These are phyloP conservation scores for Kodamaea arcana DNA, from an alignment of 1,139 yeast species.

Conservation along the genomic window DNA sequence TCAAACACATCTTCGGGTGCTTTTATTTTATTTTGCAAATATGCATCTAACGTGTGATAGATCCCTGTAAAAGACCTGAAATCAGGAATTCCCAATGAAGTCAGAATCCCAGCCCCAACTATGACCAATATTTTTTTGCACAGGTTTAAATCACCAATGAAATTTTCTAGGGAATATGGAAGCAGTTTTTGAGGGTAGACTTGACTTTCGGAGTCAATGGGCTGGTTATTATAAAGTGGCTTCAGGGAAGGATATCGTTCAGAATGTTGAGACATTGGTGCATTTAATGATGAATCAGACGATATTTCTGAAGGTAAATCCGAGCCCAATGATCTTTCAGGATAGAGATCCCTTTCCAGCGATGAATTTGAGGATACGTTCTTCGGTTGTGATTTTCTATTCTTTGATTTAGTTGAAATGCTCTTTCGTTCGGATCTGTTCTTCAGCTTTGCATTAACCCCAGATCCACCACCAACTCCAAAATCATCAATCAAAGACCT, in stretches of 20 bases:
- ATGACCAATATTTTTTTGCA: conserved; percentile 62
- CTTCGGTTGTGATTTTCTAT: no score
- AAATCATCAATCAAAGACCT: neutral
- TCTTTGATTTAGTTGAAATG: no score
- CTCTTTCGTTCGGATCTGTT: no score
- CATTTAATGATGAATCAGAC: conserved; percentile 1
- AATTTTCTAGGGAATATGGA: conserved; percentile 6
- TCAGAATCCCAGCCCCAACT: conserved; percentile 96
- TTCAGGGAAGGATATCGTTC: no score
- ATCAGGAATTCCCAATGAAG: conserved; percentile 91
- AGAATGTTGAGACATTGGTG: conserved; percentile 1
- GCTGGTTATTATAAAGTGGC: neutral
- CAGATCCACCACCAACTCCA: neutral
- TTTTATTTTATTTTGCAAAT: conserved; percentile 56
- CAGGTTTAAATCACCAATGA: conserved; percentile 8
- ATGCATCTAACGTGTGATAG: conserved; percentile 61
- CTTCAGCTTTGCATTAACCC: no score
- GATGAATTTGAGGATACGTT: no score
- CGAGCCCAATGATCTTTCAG: no score
- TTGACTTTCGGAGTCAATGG: neutral
- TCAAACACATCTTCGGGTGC: conserved; percentile 97
- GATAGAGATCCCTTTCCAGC: no score
- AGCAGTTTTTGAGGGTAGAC: conserved; percentile 5
- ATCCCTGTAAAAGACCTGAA: conserved; percentile 88
- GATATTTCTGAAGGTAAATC: no score